Base-by-base conservation (phyloP, 768 basidiomycete genomes). In the Sarcodon aspratus region DNA sequence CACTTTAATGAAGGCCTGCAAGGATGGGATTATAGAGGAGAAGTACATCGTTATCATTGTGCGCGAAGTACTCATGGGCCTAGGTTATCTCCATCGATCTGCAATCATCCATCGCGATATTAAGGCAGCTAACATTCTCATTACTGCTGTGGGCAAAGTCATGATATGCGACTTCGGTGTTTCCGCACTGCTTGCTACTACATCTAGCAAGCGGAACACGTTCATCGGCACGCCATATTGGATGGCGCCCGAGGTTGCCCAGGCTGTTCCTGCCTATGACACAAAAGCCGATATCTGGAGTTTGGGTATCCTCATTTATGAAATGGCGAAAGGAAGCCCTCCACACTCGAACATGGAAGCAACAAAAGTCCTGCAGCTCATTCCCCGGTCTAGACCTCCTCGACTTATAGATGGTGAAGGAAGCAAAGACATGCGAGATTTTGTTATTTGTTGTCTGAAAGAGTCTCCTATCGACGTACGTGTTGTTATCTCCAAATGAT, bases 161-260 rank as follows among this genome's bases (percentile, higher is more conserved):
- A 82, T 96, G 71, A 85, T 99, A 27, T 95, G 92, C 62, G 96
- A 99, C 67, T 99, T 99, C 63, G 96, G 96, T 31, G 96, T 99
- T 44, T 96, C 95, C 4, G 96, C 94, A 3, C 78, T 96, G 35
- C 76, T 97, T 47, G 78, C 80, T 21, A 88, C 81, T 12, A 73
- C 80, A 3, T 80, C 83, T 9, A 91, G 90, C 63, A 98, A 98
- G 64, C 80, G 96, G 18, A 92, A 94, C 47, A 99, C 96, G 0
- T 78, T 98, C 59, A 91, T 94, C 52, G 96, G 96, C 1, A 98
- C 96, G 1, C 95, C 94, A 0, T 91, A 96, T 62, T 98, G 95
- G 95, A 99, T 99, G 96, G 96, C 96, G 0, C 96, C 96, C 0
- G 96, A 99, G 65, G 92, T 98, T 3, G 89, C 95, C 12, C 87